phyloP scores from a whole-genome alignment of 257 asterid species.

The Scutellaria baicalensis region DNA sequence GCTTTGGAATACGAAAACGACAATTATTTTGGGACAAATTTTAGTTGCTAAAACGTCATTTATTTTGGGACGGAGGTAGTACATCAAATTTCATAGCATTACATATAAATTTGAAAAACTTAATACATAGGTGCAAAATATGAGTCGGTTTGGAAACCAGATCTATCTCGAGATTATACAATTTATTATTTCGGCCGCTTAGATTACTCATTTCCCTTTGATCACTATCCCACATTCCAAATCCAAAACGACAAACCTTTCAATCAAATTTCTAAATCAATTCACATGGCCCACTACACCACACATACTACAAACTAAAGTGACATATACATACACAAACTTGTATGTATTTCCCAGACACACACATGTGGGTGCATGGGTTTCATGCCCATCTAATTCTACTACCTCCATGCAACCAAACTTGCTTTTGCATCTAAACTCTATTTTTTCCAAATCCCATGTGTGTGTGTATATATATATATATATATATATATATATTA shows the following conservation, averaged over 20 bases:
- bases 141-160: too few relatives aligned
- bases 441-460: too few relatives aligned
- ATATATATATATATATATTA: too few relatives aligned
- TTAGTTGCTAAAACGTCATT: too few relatives aligned
- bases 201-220: slow-evolving; percentile 1
- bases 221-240: slow-evolving; percentile 29
- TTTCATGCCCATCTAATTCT: slow-evolving; percentile 19
- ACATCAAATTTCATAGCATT: too few relatives aligned
- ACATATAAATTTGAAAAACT: too few relatives aligned
- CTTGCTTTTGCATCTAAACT: neutral
- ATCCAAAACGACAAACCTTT: slow-evolving; percentile 32
- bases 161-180: slow-evolving; percentile 24
- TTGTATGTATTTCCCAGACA: slow-evolving; percentile 8
- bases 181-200: slow-evolving; percentile 17
- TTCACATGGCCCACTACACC: slow-evolving; percentile 34
- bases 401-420: slow-evolving; percentile 23
- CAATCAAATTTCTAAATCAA: slow-evolving; percentile 26
- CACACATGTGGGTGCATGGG: slow-evolving; percentile 21
- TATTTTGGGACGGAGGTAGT: too few relatives aligned
- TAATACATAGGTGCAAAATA: too few relatives aligned
- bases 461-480: too few relatives aligned
- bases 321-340: neutral
- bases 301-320: neutral
- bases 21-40: too few relatives aligned
- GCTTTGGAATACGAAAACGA: too few relatives aligned